These are phyloP conservation scores for Elsinoe australis DNA, from an alignment of 2,329 filamentous ascomycete genomes.

Conservation along the genomic window DNA sequence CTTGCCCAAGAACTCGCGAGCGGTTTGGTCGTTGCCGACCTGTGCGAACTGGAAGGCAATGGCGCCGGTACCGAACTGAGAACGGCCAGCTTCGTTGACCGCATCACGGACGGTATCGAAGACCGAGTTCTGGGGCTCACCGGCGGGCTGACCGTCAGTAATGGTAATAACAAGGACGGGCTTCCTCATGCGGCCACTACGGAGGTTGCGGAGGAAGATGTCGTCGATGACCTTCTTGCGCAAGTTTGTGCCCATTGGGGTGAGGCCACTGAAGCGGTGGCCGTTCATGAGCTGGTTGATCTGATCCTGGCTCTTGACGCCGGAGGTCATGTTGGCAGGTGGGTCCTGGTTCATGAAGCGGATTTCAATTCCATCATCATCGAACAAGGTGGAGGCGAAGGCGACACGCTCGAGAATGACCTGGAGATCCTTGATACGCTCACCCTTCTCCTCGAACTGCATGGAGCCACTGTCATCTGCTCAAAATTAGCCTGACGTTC, in stretches of 20 bases:
- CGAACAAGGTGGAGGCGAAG: constrained; percentile 60
- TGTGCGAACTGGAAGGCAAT: constrained; percentile 62
- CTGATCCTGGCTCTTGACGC: constrained; percentile 51
- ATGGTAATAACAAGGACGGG: constrained; percentile 59
- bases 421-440: constrained; percentile 59
- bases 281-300: constrained; percentile 50
- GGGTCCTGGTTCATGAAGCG: constrained; percentile 62
- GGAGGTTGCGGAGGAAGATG: constrained; percentile 49
- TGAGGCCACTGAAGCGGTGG: constrained; percentile 58
- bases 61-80: constrained; percentile 48
- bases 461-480: constrained; percentile 62
- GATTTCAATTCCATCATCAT: constrained; percentile 58
- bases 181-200: constrained; percentile 50
- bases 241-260: constrained; percentile 57
- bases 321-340: constrained; percentile 43
- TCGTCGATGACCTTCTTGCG: constrained; percentile 57
- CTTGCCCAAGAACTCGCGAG: constrained; percentile 55
- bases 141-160: constrained; percentile 59
- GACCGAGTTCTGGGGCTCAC: constrained; percentile 51
- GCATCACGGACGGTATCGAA: constrained; percentile 52
- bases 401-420: constrained; percentile 57
- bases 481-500: too few species aligned
- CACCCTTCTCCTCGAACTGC: constrained; percentile 58
- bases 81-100: constrained; percentile 42
- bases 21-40: constrained; percentile 59